Evolutionary conservation across 139 green algal species (phyloP), one percentile per base, ranked within the genome.

Genomic region (Coelastrella sp.): DNA sequence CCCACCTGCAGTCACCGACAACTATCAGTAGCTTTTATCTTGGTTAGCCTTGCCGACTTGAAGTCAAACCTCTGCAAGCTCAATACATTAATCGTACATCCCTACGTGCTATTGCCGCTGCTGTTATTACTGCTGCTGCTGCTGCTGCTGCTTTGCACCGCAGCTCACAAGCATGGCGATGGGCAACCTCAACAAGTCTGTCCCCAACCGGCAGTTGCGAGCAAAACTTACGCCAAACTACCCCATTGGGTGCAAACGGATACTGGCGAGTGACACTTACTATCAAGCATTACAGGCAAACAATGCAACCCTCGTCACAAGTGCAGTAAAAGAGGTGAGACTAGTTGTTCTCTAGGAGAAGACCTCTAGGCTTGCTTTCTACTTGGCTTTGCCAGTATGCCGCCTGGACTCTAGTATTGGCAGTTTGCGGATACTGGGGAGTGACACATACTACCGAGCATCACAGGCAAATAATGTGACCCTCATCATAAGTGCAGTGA

Each of bases 381-480:
- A 47, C 32, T 47, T 47, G 32, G 32, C 32, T 47, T 47, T 47
- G 32, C 32, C 32, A 47, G 32, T 47, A 47, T 47, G 32, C 32
- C 32, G 32, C 32, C 32, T 47, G 32, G 32, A 47, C 32, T 47
- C 32, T 47, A 47, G 32, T 47, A 47, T 47, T 47, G 32, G 32
- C 32, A 47, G 32, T 47, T 47, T 47, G 32, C 32, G 32, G 7
- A 22, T 76, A 22, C 68, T 76, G 17, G 71, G 66, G 4, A 84
- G 73, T 80, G 85, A 90, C 73, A 47, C 8, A 32, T 90, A 83
- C 57, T 90, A 85, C 60, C 85, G 57, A 17, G 74, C 85, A 2
- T 22, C 84, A 17, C 56, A 22, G 7, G 57, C 75, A 23, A 20
- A 76, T 73, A 90, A 90, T 54, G 73, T 74, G n/a, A 56, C 74